Conservation (phyloP, 345 rosid species). For the Brassica napus region Da-Ae NC_063446.1:27529001-27529500, state of each 20-base stretch:
- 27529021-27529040: not conserved
- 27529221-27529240: constrained; percentile 47
- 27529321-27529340: constrained; percentile 18
- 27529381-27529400: constrained; percentile 1
- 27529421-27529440: constrained; percentile 1
- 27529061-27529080: constrained; percentile 63
- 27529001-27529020: not conserved
- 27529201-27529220: constrained; percentile 57
- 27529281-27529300: not conserved
- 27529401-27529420: not conserved
- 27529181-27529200: not conserved
- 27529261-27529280: not conserved
- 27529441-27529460: constrained; percentile 49
- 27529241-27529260: constrained; percentile 43
- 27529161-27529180: not conserved
- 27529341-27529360: not conserved
- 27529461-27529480: constrained; percentile 69
- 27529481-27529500: constrained; percentile 33
- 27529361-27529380: constrained; percentile 39
- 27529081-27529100: constrained; percentile 26
- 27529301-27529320: constrained; percentile 18
- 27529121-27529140: constrained; percentile 25
- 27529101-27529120: constrained; percentile 46
- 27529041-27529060: constrained; percentile 59
- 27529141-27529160: constrained; percentile 18